A percentile compares a stretch with the other conserved stretches of the same genome.
phyloP scores from a whole-genome alignment of 805 yeast genomes.

The Helenozyma baotianmanensis region DNA sequence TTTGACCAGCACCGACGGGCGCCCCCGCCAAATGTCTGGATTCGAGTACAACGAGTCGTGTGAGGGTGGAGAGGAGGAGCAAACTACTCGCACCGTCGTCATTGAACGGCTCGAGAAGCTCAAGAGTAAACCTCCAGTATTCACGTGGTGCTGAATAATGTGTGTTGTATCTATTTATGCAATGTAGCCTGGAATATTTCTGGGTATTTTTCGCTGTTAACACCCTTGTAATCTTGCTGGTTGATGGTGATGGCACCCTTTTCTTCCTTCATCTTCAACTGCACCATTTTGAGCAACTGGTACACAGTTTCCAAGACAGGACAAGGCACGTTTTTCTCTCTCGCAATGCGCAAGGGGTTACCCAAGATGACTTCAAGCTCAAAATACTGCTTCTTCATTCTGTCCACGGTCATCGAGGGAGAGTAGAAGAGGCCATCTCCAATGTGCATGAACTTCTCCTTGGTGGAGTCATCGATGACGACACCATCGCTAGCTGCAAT shows the following conservation, averaged over 20 bases:
- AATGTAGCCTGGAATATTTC: conserved; percentile 10
- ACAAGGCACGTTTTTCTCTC: conserved; percentile 25
- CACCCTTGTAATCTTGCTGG: conserved; percentile 8
- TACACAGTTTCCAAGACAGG: conserved; percentile 61
- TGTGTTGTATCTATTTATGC: neutral
- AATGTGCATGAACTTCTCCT: conserved; percentile 48
- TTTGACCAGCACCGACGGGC: too few relatives aligned
- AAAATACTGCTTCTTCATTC: conserved; percentile 58
- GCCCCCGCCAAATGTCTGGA: conserved; percentile 15
- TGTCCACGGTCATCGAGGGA: conserved; percentile 74
- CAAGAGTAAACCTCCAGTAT: conserved; percentile 54
- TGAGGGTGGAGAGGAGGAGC: conserved; percentile 4
- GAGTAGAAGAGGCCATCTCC: conserved; percentile 40
- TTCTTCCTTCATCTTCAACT: conserved; percentile 56
- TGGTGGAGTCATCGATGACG: conserved; percentile 45
- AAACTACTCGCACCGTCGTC: conserved; percentile 34
- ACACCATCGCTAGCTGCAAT: conserved; percentile 70
- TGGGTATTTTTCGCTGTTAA: conserved; percentile 15
- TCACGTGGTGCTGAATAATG: conserved; percentile 52
- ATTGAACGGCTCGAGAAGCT: conserved; percentile 58
- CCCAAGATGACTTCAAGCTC: conserved; percentile 73
- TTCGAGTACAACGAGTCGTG: conserved; percentile 18
- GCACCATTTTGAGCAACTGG: conserved; percentile 54
- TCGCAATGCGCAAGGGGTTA: conserved; percentile 42
- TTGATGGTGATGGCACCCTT: conserved; percentile 32